Evolutionary conservation across 2,329 filamentous ascomycete species (phyloP).

Genomic region (Neospermospora avenae): DNA sequence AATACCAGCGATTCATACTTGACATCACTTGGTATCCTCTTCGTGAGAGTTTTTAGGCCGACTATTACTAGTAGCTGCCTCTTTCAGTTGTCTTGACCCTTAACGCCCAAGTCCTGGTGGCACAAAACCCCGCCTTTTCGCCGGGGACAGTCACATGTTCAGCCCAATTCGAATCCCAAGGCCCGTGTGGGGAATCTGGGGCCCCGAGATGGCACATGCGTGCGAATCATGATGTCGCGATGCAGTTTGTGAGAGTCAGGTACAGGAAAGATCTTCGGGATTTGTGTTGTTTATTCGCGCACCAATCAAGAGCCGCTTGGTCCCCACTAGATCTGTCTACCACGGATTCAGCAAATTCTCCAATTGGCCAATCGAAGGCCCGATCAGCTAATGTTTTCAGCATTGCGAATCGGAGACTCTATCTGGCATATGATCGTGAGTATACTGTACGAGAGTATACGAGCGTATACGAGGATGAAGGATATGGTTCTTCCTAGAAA

Average conservation of each 20-base stretch:
- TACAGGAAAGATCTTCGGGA: not conserved
- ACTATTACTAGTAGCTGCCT: not conserved
- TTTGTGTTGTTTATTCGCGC: not conserved
- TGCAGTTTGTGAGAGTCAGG: not conserved
- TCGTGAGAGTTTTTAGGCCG: not conserved
- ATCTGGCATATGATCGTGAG: too few species aligned
- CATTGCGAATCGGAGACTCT: too few species aligned
- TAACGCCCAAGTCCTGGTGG: not conserved
- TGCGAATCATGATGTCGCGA: not conserved
- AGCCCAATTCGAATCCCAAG: not conserved
- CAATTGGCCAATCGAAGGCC: too few species aligned
- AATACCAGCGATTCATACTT: too few species aligned
- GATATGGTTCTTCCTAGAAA: too few species aligned
- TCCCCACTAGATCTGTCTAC: not conserved
- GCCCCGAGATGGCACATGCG: not conserved
- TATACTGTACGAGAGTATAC: too few species aligned
- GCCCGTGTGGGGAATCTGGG: not conserved
- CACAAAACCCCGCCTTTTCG: not conserved
- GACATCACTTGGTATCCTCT: too few species aligned
- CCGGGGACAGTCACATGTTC: not conserved
- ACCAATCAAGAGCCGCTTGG: not conserved
- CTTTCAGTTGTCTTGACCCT: not conserved
- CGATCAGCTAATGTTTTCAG: too few species aligned
- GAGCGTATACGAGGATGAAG: too few species aligned
- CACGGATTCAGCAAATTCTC: not conserved